Evolutionary conservation across 495 filamentous ascomycete genomes (phyloP).

Genomic region (Aspergillus leporis): DNA sequence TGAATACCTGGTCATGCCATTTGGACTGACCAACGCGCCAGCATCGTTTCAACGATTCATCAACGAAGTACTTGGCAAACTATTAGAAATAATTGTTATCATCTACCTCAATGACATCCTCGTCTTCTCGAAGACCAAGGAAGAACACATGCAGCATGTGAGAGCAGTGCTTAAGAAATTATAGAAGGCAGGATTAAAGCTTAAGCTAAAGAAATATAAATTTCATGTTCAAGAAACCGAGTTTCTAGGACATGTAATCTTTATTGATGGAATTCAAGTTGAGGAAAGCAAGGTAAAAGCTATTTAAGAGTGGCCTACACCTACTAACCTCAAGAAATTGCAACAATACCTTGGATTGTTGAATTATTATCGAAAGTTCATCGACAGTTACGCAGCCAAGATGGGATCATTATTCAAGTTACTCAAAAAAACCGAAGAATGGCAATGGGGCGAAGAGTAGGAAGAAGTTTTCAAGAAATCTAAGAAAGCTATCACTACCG

Average conservation of each 20-base stretch:
- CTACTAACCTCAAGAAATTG: slow-evolving; percentile 19
- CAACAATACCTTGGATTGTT: slow-evolving; percentile 30
- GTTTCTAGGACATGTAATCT: slow-evolving; percentile 28
- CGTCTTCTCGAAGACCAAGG: slow-evolving; percentile 31
- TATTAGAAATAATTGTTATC: slow-evolving; percentile 25
- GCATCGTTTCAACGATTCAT: slow-evolving; percentile 20
- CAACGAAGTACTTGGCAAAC: background rate
- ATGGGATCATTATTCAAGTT: background rate
- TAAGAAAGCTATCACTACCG: background rate
- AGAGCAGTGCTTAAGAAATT: slow-evolving; percentile 18
- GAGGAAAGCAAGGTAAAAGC: slow-evolving; percentile 22
- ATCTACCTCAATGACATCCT: slow-evolving; percentile 39
- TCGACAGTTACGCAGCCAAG: slow-evolving; percentile 14
- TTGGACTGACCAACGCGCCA: slow-evolving; percentile 19
- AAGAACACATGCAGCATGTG: slow-evolving; percentile 23
- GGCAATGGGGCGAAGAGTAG: too few species aligned
- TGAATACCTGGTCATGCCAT: slow-evolving; percentile 22
- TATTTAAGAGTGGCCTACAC: slow-evolving; percentile 23
- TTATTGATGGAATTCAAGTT: slow-evolving; percentile 20
- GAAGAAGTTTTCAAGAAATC: too few species aligned
- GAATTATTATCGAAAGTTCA: slow-evolving; percentile 35
- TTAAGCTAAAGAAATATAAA: slow-evolving; percentile 27
- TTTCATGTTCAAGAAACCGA: slow-evolving; percentile 24
- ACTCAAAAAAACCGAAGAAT: background rate
- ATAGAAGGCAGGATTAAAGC: slow-evolving; percentile 13